These are phyloP conservation scores for Panaeolus cyanescens DNA, from an alignment of 768 basidiomycete species.

Conservation along the genomic window DNA sequence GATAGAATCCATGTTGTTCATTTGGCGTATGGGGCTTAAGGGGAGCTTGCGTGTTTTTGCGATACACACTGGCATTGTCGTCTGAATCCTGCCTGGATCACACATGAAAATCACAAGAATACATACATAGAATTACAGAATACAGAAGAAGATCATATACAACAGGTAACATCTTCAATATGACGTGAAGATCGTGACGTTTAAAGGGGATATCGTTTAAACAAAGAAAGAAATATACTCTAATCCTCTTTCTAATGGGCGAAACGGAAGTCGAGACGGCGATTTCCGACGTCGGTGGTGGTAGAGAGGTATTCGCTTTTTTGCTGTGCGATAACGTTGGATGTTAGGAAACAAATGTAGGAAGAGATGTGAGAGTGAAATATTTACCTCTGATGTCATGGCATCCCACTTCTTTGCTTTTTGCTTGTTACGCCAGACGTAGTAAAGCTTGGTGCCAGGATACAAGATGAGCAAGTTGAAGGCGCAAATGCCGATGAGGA, in stretches of 20 bases:
- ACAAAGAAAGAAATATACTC: background rate
- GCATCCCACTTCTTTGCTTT: slow-evolving; percentile 57
- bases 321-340: slow-evolving; percentile 45
- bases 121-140: background rate
- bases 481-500: slow-evolving; percentile 51
- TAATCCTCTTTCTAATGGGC: slow-evolving; percentile 41
- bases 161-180: no score
- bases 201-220: background rate
- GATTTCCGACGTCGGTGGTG: slow-evolving; percentile 61
- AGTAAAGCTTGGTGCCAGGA: slow-evolving; percentile 54
- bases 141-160: background rate
- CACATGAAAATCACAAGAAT: no score
- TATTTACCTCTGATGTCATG: slow-evolving; percentile 49
- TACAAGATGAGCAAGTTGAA: slow-evolving; percentile 56
- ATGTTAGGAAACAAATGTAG: background rate
- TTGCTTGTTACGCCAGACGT: slow-evolving; percentile 58
- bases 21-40: background rate
- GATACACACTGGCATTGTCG: no score
- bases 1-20: background rate
- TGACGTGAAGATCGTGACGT: no score
- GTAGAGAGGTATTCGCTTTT: slow-evolving; percentile 55
- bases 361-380: background rate
- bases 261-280: slow-evolving; percentile 65
- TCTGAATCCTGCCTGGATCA: no score
- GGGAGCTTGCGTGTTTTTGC: no score